phyloP scores from a whole-genome alignment of 108 stramenopile genomes.

The Fragilariopsis cylindrus region DNA sequence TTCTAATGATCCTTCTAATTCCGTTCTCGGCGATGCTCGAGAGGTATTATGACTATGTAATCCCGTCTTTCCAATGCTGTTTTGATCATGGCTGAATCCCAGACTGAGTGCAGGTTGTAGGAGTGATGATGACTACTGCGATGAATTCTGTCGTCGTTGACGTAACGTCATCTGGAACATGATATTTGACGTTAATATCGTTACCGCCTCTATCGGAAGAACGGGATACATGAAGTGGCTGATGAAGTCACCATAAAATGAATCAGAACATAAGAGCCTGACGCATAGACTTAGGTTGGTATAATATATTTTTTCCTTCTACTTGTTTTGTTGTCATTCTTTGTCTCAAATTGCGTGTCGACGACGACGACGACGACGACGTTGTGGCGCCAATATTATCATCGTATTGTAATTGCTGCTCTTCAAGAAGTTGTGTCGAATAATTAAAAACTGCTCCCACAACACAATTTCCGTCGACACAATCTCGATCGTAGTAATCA shows the following conservation, averaged over 20 bases:
- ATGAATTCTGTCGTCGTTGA: background rate
- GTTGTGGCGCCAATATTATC: background rate
- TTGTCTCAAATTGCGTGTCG: conserved; percentile 2
- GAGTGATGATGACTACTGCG: conserved; percentile 20
- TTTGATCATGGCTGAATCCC: conserved; percentile 66
- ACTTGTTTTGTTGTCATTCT: background rate
- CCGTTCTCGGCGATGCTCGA: background rate
- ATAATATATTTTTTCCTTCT: background rate
- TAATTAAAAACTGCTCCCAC: conserved; percentile 62
- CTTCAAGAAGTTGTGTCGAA: conserved; percentile 35
- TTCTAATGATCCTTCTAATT: conserved; percentile 37
- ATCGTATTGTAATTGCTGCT: background rate
- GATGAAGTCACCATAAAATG: conserved; percentile 75
- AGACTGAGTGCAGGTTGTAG: conserved; percentile 62
- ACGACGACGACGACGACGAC: background rate
- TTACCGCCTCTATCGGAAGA: conserved; percentile 61
- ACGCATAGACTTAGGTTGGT: background rate
- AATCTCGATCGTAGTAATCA: conserved; percentile 51
- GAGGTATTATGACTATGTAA: conserved; percentile 24
- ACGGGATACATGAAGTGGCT: conserved; percentile 57
- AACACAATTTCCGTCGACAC: conserved; percentile 50
- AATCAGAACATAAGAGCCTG: conserved; percentile 52
- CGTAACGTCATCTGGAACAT: background rate
- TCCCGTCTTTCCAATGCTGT: conserved; percentile 21
- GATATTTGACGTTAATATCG: conserved; percentile 48